Conservation (phyloP, 192 early-diverging fungal genomes). For the Coemansia sp. region DNA sequence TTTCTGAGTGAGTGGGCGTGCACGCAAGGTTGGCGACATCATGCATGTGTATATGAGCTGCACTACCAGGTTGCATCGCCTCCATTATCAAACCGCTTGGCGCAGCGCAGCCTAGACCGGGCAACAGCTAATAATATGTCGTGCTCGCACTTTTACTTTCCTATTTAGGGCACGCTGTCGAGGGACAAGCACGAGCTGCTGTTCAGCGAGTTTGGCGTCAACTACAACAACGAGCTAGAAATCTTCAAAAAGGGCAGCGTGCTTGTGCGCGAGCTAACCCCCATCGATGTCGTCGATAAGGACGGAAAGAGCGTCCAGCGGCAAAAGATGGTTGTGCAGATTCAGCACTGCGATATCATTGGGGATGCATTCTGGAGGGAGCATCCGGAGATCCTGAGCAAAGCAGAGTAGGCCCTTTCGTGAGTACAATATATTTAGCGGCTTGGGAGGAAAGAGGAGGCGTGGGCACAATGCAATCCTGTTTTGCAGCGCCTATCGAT, state of each 20-base stretch:
- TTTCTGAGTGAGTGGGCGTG: not conserved
- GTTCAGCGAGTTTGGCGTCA: conserved; percentile 78
- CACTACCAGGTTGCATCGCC: not conserved
- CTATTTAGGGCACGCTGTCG: conserved; percentile 75
- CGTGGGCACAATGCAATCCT: not conserved
- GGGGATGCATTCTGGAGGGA: conserved; percentile 69
- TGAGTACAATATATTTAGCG: not conserved
- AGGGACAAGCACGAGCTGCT: conserved; percentile 90
- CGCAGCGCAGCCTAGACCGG: not conserved
- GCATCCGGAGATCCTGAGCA: conserved; percentile 45
- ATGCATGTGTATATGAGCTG: conserved; percentile 6
- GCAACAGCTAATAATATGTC: not conserved
- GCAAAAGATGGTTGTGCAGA: conserved; percentile 55
- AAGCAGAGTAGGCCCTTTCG: not conserved
- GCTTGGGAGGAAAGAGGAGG: not conserved
- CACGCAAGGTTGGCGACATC: not conserved
- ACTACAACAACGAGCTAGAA: conserved; percentile 80
- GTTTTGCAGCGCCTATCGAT: not conserved
- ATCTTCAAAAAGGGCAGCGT: conserved; percentile 90
- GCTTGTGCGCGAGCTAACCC: conserved; percentile 59
- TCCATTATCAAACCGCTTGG: not conserved
- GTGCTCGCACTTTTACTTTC: not conserved
- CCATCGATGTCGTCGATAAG: conserved; percentile 17
- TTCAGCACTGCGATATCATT: conserved; percentile 72
- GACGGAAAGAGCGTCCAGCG: conserved; percentile 41